Percentiles rank a stretch among this genome's conserved stretches.
Evolutionary conservation across 805 yeast species (phyloP).

Genomic region (Metschnikowia lochheadii): DNA sequence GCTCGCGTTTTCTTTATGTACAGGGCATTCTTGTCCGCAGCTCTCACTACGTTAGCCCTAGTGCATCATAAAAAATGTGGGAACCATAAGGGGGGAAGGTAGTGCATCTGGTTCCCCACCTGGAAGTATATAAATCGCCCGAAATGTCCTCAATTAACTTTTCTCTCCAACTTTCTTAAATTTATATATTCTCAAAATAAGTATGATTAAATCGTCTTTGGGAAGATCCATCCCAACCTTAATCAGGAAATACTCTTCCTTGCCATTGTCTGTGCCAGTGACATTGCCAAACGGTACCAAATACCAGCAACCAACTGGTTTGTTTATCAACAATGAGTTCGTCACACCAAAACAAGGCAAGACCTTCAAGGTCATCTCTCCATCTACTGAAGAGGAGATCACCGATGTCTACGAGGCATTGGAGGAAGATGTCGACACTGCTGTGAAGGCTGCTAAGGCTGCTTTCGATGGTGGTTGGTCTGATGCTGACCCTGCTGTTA

Average conservation of each 20-base stretch:
- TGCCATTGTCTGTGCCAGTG: slow-evolving; percentile 42
- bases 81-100: slow-evolving; percentile 2
- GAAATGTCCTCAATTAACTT: neutral
- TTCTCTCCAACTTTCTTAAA: neutral
- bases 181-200: neutral
- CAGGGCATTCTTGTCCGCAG: neutral
- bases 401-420: slow-evolving; percentile 70
- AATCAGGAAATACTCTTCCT: slow-evolving; percentile 6
- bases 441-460: slow-evolving; percentile 77
- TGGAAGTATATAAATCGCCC: slow-evolving; percentile 1
- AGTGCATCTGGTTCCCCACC: neutral
- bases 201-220: slow-evolving; percentile 7
- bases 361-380: slow-evolving; percentile 60
- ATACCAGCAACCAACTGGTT: slow-evolving; percentile 80
- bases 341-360: slow-evolving; percentile 53
- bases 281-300: slow-evolving; percentile 68
- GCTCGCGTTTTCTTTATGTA: neutral
- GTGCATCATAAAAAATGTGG: neutral
- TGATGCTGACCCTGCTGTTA: slow-evolving; percentile 57
- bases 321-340: slow-evolving; percentile 85
- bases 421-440: slow-evolving; percentile 74
- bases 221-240: slow-evolving; percentile 1
- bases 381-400: slow-evolving; percentile 68
- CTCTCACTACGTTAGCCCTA: neutral
- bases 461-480: slow-evolving; percentile 77